Evolutionary conservation across 257 asterid species (phyloP), one percentile per base, ranked within the genome.

Genomic region (Solanum corneliomulleri): DNA sequence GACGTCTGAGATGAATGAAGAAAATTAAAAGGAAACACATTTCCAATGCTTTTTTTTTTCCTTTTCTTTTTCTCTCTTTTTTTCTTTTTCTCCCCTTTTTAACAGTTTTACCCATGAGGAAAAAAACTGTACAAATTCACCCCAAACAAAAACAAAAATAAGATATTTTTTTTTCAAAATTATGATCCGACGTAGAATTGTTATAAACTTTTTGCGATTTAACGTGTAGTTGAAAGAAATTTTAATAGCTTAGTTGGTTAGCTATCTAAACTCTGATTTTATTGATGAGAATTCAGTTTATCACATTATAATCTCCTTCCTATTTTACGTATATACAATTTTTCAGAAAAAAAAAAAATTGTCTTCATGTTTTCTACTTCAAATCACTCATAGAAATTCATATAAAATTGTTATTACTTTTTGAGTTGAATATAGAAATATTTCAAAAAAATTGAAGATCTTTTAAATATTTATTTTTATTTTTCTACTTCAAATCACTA

Each of bases 1-100:
- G 33, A 82, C 87, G 56, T 25, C 68, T 68, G 68, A 44, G 37
- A 33, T 75, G 44, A 20, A 71, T 33, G 45, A 29, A 66, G 82
- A 69, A 85, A 68, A 71, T 39, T 68, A 84, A 85, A 85, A 44
- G 45, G 20, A 64, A 68, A 35, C 78, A 18, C 56, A 84, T 84
- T 64, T 84, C 78, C 86, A 62, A 62, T 62, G 78, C 29, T 64
- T 62, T 84, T 60, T 60, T 62, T 21, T 8, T 33, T 9, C 15
- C 6, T 3, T 12, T 58, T 9, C 11, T 35, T 18, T 6, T 12
- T 35, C 15, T n/a, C 31, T 23, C 70, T 62, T 33, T 33, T 35
- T 83, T 62, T 27, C 39, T 27, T 68, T 69, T 69, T 69, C 64
- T 29, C 75, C 39, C 7, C 2, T 14, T 3, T 66, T 60, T 84